Evolutionary conservation across 1,139 yeast genomes (phyloP).

Genomic region (Hyphopichia khmerensis): DNA sequence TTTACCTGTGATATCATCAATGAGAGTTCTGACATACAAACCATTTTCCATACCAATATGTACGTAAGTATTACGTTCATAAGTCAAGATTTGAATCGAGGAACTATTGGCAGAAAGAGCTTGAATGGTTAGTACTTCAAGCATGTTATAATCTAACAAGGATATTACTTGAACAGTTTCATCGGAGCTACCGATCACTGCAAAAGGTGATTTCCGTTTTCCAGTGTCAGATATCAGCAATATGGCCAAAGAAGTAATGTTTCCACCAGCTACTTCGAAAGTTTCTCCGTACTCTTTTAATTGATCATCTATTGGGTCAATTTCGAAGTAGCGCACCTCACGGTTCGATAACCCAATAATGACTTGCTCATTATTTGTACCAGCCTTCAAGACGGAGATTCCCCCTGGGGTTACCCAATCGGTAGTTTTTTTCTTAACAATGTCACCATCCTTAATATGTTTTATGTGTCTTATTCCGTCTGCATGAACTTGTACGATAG

Average conservation of each 20-base stretch:
- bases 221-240: conserved; percentile 40
- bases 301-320: conserved; percentile 59
- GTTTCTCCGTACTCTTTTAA: conserved; percentile 70
- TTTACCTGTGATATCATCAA: conserved; percentile 63
- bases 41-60: conserved; percentile 87
- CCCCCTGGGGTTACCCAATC: conserved; percentile 92
- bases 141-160: conserved; percentile 58
- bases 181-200: conserved; percentile 73
- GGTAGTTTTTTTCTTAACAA: conserved; percentile 27
- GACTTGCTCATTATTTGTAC: conserved; percentile 68
- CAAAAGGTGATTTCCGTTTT: conserved; percentile 50
- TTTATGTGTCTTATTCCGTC: conserved; percentile 71
- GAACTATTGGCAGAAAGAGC: conserved; percentile 61
- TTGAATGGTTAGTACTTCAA: conserved; percentile 66
- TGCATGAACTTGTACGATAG: conserved; percentile 71
- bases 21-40: conserved; percentile 61
- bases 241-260: conserved; percentile 56
- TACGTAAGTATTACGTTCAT: conserved; percentile 24
- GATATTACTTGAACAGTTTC: conserved; percentile 70
- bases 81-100: conserved; percentile 41
- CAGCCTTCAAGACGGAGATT: conserved; percentile 55
- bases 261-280: conserved; percentile 46
- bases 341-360: conserved; percentile 69
- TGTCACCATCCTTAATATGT: conserved; percentile 19
- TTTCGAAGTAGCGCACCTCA: conserved; percentile 81